Base-by-base conservation (phyloP, 495 filamentous ascomycete genomes). In the Aspergillus wentii region DNA sequence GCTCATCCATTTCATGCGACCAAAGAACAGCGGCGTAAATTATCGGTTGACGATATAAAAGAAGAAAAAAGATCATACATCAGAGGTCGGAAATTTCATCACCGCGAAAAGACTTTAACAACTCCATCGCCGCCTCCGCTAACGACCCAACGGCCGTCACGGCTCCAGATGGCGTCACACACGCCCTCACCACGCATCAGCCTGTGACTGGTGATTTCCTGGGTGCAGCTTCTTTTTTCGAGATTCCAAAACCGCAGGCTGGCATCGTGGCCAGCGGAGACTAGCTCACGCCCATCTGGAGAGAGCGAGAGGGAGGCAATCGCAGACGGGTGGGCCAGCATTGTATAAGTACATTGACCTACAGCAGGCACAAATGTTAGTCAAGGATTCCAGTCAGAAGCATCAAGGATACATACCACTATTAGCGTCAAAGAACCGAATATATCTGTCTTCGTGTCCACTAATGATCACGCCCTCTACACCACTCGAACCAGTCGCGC, bases 261-360 rank as follows among this genome's bases (percentile, higher is more conserved):
- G 33, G 91, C 89, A 52, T 98, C 92, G 59, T 98, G 92, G 31
- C 94, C 92, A 8, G 87, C 94, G 38, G 88, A 94, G 30, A 98
- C 94, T 5, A 96, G 82, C 72, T 98, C 92, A 30, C 83, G 78
- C 18, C 90, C 90, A 51, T 95, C 89, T 8, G 92, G 91, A 41
- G 85, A 92, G 19, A 98, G 76, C 0, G 86, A 89, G 11, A 98
- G 78, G 9, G 86, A 79, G 10, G 92, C 89, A 49, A 97, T 95
- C 26, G 92, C 80, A 3, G 88, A 82, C 2, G 91, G 87, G 56
- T 98, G 92, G 2, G 92, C 92, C 39, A 96, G 80, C 92, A 98
- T 97, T 47, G 82, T 90, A 61, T 97, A 98, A 11, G 94, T 95
- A 68, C 89, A 95, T 92, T 97, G 94, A 45, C 92, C 92, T 98